Conservation (phyloP, 2,329 filamentous ascomycete genomes). For the Emericellopsis cladophorae region DNA sequence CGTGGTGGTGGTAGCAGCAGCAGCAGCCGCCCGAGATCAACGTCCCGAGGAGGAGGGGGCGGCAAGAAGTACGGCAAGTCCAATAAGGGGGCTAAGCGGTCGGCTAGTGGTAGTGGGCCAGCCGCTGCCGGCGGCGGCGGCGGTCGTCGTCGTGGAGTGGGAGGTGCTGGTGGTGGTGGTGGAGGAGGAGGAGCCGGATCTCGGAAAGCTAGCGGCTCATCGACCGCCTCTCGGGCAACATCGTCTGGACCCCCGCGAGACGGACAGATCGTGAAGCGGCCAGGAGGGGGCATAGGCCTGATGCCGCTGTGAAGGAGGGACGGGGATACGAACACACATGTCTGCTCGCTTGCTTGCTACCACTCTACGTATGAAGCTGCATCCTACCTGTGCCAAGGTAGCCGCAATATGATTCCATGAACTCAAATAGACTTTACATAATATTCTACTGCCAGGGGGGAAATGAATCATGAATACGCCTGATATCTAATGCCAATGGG, state of each 20-base stretch:
- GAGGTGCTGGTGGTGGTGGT: no score
- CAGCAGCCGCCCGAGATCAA: neutral
- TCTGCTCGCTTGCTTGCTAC: no score
- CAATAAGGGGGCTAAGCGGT: no score
- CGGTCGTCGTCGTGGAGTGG: constrained; percentile 3
- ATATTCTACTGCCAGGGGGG: no score
- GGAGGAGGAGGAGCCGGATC: constrained; percentile 13
- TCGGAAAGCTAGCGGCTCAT: constrained; percentile 18
- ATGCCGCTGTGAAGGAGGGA: constrained; percentile 20
- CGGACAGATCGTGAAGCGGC: constrained; percentile 18
- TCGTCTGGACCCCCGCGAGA: constrained; percentile 11
- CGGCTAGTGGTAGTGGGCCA: constrained; percentile 9
- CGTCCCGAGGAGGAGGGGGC: neutral
- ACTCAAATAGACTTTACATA: no score
- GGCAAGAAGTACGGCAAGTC: constrained; percentile 9
- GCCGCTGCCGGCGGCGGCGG: constrained; percentile 14
- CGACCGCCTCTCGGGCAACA: constrained; percentile 7
- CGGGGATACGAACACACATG: no score
- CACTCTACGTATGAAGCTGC: no score
- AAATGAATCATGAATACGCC: no score
- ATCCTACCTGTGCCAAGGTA: no score
- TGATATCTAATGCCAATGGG: no score
- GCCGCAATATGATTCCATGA: no score
- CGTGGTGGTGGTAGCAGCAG: neutral
- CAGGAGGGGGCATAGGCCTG: constrained; percentile 19